Base-by-base conservation (phyloP, 768 basidiomycete genomes). In the Hygrophoropsis aurantiaca region DNA sequence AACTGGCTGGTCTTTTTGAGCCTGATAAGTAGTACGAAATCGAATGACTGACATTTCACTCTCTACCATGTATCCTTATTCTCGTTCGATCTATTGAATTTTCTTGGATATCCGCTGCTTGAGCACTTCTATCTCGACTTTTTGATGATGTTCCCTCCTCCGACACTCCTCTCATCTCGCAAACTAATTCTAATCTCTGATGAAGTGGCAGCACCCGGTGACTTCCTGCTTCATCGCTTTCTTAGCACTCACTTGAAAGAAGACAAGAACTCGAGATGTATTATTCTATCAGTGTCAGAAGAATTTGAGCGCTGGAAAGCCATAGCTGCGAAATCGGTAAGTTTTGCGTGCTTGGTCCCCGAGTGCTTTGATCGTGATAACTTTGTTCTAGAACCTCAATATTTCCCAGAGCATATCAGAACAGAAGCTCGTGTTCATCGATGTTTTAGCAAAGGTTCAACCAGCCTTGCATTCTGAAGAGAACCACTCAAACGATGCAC, bases 111-210 rank as follows among this genome's bases (percentile, higher is more conserved):
- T 30, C 7, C 13, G 13, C 27, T 30, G 13, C 27, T 6, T n/a
- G n/a, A n/a, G n/a, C n/a, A n/a, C n/a, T 30, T 30, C 27, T 13
- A 13, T 13, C 13, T 13, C 27, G 27, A 7, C 13, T 30, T 13
- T 7, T 7, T 13, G 13, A 30, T 13, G 13, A 30, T 30, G 67
- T 75, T 83, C 54, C 73, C 80, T 24, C 79, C 82, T 1, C 72
- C 74, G 19, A 69, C 79, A 16, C 70, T 86, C 11, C 63, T 69
- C 7, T 70, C 78, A 11, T 70, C 78, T 26, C 71, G 72, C 23
- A 74, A 81, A 8, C 56, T 82, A 13, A 55, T 87, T 10, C 67
- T 90, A 0, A 71, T 91, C 5, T 85, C 87, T 5, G 89, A 91
- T 55, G 76, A 87, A 41, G 70, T 90, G 0, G 68, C 74, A 0